These are phyloP conservation scores for Nothomitra cinnamomea DNA, from an alignment of 2,329 filamentous ascomycete species.

Conservation along the genomic window DNA sequence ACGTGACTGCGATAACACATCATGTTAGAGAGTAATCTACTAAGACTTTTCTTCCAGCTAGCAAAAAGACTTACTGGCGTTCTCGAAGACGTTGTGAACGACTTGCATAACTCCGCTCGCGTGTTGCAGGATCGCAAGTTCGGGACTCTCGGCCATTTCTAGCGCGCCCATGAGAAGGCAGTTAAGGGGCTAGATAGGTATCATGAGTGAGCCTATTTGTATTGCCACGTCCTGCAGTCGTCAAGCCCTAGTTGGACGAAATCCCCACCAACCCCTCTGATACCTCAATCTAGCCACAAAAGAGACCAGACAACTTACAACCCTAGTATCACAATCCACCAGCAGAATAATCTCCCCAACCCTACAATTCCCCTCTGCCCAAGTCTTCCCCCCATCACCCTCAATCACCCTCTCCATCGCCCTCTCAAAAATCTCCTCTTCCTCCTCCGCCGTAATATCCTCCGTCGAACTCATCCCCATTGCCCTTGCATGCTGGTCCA, in stretches of 20 bases:
- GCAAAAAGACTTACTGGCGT: too few relatives aligned
- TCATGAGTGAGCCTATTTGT: too few relatives aligned
- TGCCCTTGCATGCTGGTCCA: too few relatives aligned
- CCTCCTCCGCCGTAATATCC: slow-evolving; percentile 6
- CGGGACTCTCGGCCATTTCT: slow-evolving; percentile 54
- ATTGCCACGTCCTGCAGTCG: too few relatives aligned
- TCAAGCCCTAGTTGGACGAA: too few relatives aligned
- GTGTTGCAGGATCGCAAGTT: slow-evolving; percentile 56
- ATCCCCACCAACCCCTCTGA: too few relatives aligned
- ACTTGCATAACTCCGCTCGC: slow-evolving; percentile 64
- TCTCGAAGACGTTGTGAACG: slow-evolving; percentile 54
- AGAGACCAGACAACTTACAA: slow-evolving; percentile 16
- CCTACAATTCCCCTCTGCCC: slow-evolving; percentile 43
- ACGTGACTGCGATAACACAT: too few relatives aligned
- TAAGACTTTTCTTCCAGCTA: too few relatives aligned
- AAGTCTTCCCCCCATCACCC: slow-evolving; percentile 34
- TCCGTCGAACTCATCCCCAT: slow-evolving; percentile 14
- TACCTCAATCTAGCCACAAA: not conserved
- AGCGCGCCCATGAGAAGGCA: slow-evolving; percentile 52
- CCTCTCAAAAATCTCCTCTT: slow-evolving; percentile 29
- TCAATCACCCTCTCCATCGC: slow-evolving; percentile 33
- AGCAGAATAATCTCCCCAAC: slow-evolving; percentile 47
- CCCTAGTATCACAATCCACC: slow-evolving; percentile 52
- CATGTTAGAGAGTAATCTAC: too few relatives aligned
- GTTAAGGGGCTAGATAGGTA: slow-evolving; percentile 32